phyloP scores from a whole-genome alignment of 148 eudicot genomes.

The Polygonum aviculare region DNA sequence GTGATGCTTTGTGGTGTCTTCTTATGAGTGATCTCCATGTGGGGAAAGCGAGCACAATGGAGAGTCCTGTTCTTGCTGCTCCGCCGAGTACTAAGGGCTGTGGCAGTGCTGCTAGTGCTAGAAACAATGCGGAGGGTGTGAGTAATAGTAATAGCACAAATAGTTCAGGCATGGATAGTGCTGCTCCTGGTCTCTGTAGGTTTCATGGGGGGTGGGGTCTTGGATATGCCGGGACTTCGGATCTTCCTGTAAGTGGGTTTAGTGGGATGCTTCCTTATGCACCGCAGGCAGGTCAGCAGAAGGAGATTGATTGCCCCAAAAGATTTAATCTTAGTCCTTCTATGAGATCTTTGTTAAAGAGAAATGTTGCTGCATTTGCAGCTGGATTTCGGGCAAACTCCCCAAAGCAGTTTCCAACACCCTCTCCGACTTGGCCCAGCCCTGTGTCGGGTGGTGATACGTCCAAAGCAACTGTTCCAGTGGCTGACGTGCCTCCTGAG shows the following conservation, averaged over 20 bases:
- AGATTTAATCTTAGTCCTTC: constrained; percentile 87
- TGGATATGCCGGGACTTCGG: constrained; percentile 48
- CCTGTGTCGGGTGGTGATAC: constrained; percentile 31
- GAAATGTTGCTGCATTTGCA: constrained; percentile 87
- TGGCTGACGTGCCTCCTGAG: constrained; percentile 25
- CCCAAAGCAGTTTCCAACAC: constrained; percentile 46
- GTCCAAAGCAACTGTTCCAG: constrained; percentile 26
- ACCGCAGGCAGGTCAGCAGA: constrained; percentile 41
- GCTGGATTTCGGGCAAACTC: constrained; percentile 68
- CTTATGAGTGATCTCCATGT: constrained; percentile 95
- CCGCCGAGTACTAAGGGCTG: constrained; percentile 22
- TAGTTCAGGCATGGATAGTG: constrained; percentile 35
- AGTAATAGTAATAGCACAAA: constrained; percentile 21
- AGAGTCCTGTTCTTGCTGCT: constrained; percentile 56
- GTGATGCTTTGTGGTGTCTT: constrained; percentile 99
- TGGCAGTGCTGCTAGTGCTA: constrained; percentile 18
- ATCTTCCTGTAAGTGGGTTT: constrained; percentile 49
- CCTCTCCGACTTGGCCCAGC: constrained; percentile 38
- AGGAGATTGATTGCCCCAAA: constrained; percentile 83
- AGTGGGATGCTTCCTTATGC: constrained; percentile 47
- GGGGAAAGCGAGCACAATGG: constrained; percentile 84
- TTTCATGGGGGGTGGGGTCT: constrained; percentile 92
- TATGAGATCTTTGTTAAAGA: constrained; percentile 71
- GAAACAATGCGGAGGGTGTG: constrained; percentile 35
- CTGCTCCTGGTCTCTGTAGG: constrained; percentile 58